phyloP scores from a whole-genome alignment of 345 rosid species.

The Gossypium stocksii region DNA sequence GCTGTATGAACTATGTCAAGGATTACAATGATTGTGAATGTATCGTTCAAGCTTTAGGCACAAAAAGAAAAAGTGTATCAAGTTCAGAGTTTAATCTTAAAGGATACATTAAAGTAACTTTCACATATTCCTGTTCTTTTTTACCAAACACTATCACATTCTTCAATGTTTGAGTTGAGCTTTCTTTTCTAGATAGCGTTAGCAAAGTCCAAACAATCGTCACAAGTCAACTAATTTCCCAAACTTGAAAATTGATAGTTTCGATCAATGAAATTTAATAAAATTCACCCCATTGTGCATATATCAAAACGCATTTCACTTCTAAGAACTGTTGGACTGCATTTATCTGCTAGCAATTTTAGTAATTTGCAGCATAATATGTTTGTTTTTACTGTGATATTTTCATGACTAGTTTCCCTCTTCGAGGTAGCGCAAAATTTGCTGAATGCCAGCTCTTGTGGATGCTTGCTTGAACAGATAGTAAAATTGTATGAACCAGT shows the following conservation, averaged over 20 bases:
- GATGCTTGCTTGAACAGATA: not conserved
- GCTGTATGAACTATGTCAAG: not conserved
- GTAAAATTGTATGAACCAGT: not conserved
- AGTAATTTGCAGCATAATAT: not conserved
- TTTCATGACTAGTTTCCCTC: not conserved
- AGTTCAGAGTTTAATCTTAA: not conserved
- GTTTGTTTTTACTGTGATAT: not conserved
- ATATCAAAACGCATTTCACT: too few relatives aligned
- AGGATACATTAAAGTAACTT: too few relatives aligned
- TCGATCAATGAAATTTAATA: too few relatives aligned
- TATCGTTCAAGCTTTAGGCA: not conserved
- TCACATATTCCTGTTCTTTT: too few relatives aligned
- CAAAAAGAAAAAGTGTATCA: not conserved
- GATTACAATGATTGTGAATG: not conserved
- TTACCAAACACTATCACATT: too few relatives aligned
- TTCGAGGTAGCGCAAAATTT: not conserved
- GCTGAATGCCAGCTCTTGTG: not conserved
- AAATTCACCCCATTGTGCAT: too few relatives aligned
- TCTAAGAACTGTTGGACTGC: not conserved
- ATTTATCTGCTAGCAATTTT: too few relatives aligned
- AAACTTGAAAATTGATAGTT: too few relatives aligned
- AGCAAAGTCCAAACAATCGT: too few relatives aligned
- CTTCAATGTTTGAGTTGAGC: too few relatives aligned
- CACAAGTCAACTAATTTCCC: too few relatives aligned
- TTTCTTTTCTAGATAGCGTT: too few relatives aligned